These are phyloP conservation scores for Coniella lustricola DNA, from an alignment of 2,329 filamentous ascomycete species.

Conservation along the genomic window DNA sequence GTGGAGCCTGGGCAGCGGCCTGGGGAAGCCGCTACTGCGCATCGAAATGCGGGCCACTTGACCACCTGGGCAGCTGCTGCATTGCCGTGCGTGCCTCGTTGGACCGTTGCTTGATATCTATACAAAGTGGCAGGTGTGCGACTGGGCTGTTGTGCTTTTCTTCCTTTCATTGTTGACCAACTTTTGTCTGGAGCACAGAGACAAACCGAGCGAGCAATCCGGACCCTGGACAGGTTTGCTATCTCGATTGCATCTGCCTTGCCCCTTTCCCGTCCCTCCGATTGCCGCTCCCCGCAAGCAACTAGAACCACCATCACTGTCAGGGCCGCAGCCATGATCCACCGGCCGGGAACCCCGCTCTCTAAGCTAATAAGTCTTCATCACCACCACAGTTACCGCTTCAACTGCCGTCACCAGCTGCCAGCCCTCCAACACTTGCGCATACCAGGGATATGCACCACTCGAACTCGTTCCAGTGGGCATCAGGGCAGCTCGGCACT, in stretches of 20 bases:
- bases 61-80: neutral
- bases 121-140: neutral
- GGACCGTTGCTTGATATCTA: neutral
- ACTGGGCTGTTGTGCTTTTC: neutral
- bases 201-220: no score
- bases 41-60: neutral
- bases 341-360: slow-evolving; percentile 3
- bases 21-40: neutral
- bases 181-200: no score
- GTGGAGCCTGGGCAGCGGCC: neutral
- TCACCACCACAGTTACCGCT: neutral
- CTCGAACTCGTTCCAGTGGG: neutral
- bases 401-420: slow-evolving; percentile 1
- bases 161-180: no score
- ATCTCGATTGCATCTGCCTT: no score
- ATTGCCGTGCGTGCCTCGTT: neutral
- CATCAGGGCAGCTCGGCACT: slow-evolving; percentile 18
- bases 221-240: no score
- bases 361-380: neutral
- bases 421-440: neutral
- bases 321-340: neutral
- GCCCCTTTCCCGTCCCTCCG: neutral
- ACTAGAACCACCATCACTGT: no score
- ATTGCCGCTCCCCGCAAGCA: neutral
- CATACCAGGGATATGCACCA: neutral